Evolutionary conservation across 148 eudicot genomes (phyloP).

Genomic region (Beta vulgaris): DNA sequence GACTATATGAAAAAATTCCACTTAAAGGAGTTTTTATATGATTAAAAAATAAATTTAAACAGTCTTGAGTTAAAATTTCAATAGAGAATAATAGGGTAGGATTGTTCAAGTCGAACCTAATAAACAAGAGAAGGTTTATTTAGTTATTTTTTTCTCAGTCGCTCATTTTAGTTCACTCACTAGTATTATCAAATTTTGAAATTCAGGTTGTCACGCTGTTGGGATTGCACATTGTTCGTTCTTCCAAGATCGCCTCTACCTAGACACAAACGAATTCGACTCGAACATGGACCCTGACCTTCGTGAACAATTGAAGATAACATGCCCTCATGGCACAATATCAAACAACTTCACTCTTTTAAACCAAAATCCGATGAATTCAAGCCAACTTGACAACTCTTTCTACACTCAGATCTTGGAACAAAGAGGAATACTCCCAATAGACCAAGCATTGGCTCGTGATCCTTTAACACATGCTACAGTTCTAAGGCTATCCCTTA

Average conservation of each 20-base stretch:
- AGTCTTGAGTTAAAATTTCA: too few species aligned
- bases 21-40: too few species aligned
- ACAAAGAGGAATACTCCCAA: slow-evolving; percentile 27
- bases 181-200: neutral
- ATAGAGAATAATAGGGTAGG: too few species aligned
- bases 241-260: slow-evolving; percentile 9
- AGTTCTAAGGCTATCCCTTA: slow-evolving; percentile 5
- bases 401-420: slow-evolving; percentile 11
- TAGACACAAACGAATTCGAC: slow-evolving; percentile 3
- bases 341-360: slow-evolving; percentile 15
- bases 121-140: too few species aligned
- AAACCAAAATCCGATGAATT: slow-evolving; percentile 19
- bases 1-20: too few species aligned
- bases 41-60: too few species aligned
- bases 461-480: neutral
- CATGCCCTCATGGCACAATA: slow-evolving; percentile 10
- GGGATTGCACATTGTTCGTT: slow-evolving; percentile 17
- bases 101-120: too few species aligned
- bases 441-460: slow-evolving; percentile 26
- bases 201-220: slow-evolving; percentile 6
- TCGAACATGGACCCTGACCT: slow-evolving; percentile 22
- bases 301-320: slow-evolving; percentile 7
- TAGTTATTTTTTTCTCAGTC: neutral
- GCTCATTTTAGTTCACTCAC: too few species aligned
- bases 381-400: slow-evolving; percentile 21